Evolutionary conservation across 257 asterid genomes (phyloP), one percentile per base, ranked within the genome.

Genomic region (Verbena officinalis): DNA sequence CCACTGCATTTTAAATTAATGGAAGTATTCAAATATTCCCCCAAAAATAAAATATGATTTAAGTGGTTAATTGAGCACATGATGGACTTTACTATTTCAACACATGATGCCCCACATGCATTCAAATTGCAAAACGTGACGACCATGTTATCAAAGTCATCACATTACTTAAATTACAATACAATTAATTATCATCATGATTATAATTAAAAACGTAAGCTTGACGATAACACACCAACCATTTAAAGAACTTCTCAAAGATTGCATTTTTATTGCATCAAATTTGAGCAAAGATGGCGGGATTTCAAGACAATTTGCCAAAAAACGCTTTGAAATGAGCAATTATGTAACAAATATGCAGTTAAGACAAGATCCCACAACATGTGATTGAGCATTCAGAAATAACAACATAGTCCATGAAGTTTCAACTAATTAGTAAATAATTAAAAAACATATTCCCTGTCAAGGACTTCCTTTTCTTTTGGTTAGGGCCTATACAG

Each of bases 341-440:
- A n/a, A n/a, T 54, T 12, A 64, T 21, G 14, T 17, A 36, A 59
- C n/a, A 19, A 14, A n/a, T 22, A 48, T 49, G 34, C 17, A 59
- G 48, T 24, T 69, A 50, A 12, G 21, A 4, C 9, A 27, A 27
- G 49, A 31, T 23, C 52, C 50, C 59, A 55, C 38, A 3, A 21
- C 60, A 55, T 46, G 54, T 55, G 75, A 62, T 63, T 24, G 1
- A 64, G 13, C 40, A 59, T 51, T n/a, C n/a, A n/a, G n/a, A n/a
- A n/a, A n/a, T n/a, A n/a, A n/a, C n/a, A n/a, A n/a, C n/a, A n/a
- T n/a, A n/a, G n/a, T n/a, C n/a, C n/a, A n/a, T n/a, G n/a, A n/a
- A n/a, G n/a, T n/a, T n/a, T n/a, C n/a, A n/a, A n/a, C n/a, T n/a
- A n/a, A n/a, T n/a, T n/a, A n/a, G n/a, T n/a, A n/a, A n/a, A n/a